A percentile compares a stretch with the other conserved stretches of the same genome.
phyloP scores from a whole-genome alignment of 1,284 basidiomycete genomes.

The Cryptococcus sp. region DNA sequence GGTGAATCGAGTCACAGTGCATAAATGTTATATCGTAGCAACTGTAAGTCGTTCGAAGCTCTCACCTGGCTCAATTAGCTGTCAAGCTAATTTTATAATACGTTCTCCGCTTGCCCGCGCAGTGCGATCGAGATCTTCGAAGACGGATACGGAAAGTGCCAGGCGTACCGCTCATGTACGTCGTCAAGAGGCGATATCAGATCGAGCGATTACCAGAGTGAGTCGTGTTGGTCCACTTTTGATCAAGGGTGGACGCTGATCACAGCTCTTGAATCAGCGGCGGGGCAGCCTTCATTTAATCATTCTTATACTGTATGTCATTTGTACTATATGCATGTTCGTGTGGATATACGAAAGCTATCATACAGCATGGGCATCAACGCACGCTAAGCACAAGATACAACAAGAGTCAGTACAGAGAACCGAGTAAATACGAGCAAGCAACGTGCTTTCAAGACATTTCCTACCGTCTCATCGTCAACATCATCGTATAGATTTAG shows the following conservation, averaged over 20 bases:
- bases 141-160: constrained; percentile 89
- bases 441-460: neutral
- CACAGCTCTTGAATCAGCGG: constrained; percentile 12
- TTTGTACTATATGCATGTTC: constrained; percentile 8
- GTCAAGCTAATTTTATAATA: neutral
- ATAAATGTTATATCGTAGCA: constrained; percentile 96
- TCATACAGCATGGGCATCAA: no score
- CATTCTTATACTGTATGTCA: constrained; percentile 1
- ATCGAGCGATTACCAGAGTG: constrained; percentile 87
- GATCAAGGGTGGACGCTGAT: neutral
- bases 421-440: no score
- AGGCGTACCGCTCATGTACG: constrained; percentile 94
- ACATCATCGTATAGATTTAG: neutral
- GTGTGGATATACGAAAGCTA: neutral
- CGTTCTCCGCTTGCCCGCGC: neutral
- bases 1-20: constrained; percentile 88
- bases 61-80: neutral
- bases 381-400: no score
- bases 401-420: no score
- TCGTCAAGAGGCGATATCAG: constrained; percentile 83
- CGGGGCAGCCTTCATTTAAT: constrained; percentile 28
- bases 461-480: neutral
- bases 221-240: constrained; percentile 17
- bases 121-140: constrained; percentile 90
- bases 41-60: constrained; percentile 57